phyloP scores from a whole-genome alignment of 202 grass and related monocot genomes.

The Brachypodium distachyon region DNA sequence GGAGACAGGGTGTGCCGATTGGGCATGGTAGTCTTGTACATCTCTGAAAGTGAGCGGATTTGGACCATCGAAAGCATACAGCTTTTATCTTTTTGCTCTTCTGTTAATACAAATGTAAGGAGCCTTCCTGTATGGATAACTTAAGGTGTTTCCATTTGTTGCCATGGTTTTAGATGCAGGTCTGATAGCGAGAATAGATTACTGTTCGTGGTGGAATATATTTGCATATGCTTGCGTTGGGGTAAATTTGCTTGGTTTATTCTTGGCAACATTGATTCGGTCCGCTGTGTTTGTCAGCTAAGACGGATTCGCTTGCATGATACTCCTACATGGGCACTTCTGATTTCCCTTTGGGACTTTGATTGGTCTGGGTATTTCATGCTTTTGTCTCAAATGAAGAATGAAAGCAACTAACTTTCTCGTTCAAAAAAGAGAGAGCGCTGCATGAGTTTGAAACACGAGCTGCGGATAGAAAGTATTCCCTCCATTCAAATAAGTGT shows the following conservation, averaged over 20 bases:
- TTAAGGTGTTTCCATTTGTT: neutral
- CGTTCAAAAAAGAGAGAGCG: neutral
- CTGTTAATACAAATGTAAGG: slow-evolving; percentile 25
- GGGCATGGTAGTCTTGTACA: slow-evolving; percentile 12
- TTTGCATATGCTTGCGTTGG: neutral
- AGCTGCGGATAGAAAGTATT: too few species aligned
- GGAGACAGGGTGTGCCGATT: neutral
- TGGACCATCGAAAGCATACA: neutral
- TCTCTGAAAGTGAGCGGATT: slow-evolving; percentile 3
- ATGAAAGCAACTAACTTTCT: too few species aligned
- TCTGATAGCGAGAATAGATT: neutral
- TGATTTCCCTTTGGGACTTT: neutral
- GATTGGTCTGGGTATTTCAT: neutral
- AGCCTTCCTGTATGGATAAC: neutral
- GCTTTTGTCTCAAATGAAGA: too few species aligned
- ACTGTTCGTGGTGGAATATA: slow-evolving; percentile 6
- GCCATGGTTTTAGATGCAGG: slow-evolving; percentile 22
- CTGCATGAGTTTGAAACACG: neutral
- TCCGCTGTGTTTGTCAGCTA: neutral
- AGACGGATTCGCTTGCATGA: neutral
- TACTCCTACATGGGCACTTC: neutral
- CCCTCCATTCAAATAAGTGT: too few species aligned
- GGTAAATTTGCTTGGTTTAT: slow-evolving; percentile 1
- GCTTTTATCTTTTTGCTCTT: slow-evolving; percentile 19
- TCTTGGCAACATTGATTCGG: neutral